Percentiles rank a stretch among this genome's conserved stretches.
Evolutionary conservation across 202 grass and related monocot species (phyloP).

Genomic region (Setaria italica): DNA sequence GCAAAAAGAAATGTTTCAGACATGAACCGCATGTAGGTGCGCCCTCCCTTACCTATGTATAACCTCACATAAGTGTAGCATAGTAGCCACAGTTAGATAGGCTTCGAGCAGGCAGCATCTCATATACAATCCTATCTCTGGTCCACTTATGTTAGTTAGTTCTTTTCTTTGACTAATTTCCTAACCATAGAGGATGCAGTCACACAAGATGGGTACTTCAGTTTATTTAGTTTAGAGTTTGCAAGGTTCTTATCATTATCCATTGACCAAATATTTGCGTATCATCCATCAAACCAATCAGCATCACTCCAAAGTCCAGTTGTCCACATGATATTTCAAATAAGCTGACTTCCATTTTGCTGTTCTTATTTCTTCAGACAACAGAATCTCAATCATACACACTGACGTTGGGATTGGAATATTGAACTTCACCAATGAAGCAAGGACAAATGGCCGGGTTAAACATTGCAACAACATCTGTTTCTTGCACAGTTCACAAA

Average conservation of each 20-base stretch:
- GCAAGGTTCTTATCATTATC: neutral
- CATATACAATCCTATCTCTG: neutral
- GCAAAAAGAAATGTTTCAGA: neutral
- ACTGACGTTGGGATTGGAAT: neutral
- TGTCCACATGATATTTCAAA: neutral
- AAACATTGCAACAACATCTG: neutral
- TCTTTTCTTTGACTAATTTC: neutral
- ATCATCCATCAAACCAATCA: neutral
- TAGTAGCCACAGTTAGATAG: too few relatives aligned
- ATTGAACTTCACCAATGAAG: neutral
- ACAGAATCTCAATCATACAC: constrained; percentile 10
- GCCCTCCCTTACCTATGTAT: neutral
- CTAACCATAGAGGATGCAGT: neutral
- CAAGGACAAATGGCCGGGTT: too few relatives aligned
- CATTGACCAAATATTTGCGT: neutral
- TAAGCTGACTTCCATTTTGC: constrained; percentile 17
- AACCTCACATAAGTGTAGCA: neutral
- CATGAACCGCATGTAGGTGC: neutral
- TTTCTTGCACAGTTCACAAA: neutral
- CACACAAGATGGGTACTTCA: neutral
- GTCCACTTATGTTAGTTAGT: neutral
- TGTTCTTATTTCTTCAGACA: neutral
- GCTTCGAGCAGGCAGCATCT: neutral
- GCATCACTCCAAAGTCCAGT: neutral
- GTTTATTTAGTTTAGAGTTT: neutral